Evolutionary conservation across 805 yeast species (phyloP).

Genomic region (Yarrowia deformans): DNA sequence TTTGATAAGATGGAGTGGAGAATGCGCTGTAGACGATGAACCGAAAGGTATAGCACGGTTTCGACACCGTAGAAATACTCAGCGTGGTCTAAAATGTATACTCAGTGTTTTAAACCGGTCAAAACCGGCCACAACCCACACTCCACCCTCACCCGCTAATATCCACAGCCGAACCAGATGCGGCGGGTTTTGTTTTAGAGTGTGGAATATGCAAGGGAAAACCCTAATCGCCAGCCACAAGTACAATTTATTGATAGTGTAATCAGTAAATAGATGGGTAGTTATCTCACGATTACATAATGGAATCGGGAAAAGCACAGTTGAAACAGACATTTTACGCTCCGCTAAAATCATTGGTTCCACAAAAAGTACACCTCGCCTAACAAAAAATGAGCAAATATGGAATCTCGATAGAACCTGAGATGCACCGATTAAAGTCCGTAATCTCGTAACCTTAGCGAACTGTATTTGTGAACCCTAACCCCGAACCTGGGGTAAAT

Average conservation of each 20-base stretch:
- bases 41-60: neutral
- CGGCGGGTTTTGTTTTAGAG: neutral
- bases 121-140: no score
- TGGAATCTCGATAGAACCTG: neutral
- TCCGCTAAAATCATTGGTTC: no score
- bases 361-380: no score
- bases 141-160: no score
- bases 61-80: no score
- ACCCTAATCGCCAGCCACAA: neutral
- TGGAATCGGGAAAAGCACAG: neutral
- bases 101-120: no score
- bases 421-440: constrained; percentile 5
- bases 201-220: neutral
- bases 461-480: neutral
- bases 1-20: neutral
- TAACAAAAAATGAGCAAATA: constrained; percentile 1
- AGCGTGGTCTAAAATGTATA: no score
- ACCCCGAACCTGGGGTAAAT: neutral
- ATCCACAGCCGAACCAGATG: neutral
- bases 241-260: constrained; percentile 1
- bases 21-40: no score
- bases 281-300: neutral
- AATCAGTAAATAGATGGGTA: neutral
- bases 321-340: neutral
- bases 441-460: neutral